A percentile compares a stretch with the other conserved stretches of the same genome.
These are phyloP conservation scores for Kregervanrija delftensis DNA, from an alignment of 805 yeast species.

Conservation along the genomic window DNA sequence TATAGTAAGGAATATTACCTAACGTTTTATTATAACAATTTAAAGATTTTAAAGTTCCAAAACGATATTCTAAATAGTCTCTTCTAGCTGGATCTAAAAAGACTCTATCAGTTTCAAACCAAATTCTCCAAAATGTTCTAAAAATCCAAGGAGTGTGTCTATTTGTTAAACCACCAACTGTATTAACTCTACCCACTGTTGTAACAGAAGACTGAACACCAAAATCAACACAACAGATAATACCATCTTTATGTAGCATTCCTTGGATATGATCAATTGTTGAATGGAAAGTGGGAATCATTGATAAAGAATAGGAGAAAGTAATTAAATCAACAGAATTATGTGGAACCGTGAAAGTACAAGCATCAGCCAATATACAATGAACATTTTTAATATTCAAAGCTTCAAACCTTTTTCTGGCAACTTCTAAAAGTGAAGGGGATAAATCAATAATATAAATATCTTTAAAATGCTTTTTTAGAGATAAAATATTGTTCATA, in stretches of 20 bases:
- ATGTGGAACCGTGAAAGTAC: constrained; percentile 51
- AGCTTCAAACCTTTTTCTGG: constrained; percentile 46
- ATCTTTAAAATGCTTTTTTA: constrained; percentile 48
- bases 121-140: constrained; percentile 77
- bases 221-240: constrained; percentile 70
- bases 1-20: constrained; percentile 75
- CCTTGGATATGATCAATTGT: constrained; percentile 62
- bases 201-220: constrained; percentile 68
- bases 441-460: constrained; percentile 71
- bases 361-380: constrained; percentile 69
- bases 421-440: constrained; percentile 70
- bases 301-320: constrained; percentile 73
- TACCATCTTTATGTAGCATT: constrained; percentile 48
- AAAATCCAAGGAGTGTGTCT: constrained; percentile 72
- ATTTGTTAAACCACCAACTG: constrained; percentile 66
- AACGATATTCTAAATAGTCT: constrained; percentile 74
- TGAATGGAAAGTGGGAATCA: constrained; percentile 80
- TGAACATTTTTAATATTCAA: constrained; percentile 53
- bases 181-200: constrained; percentile 60
- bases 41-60: constrained; percentile 73
- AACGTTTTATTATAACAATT: constrained; percentile 57
- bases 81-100: constrained; percentile 75
- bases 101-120: constrained; percentile 84
- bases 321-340: constrained; percentile 64
- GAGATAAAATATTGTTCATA: constrained; percentile 52